Percentiles rank a stretch among this genome's conserved stretches.
Evolutionary conservation across 768 basidiomycete genomes (phyloP).

Genomic region (Termitomyces sp.): DNA sequence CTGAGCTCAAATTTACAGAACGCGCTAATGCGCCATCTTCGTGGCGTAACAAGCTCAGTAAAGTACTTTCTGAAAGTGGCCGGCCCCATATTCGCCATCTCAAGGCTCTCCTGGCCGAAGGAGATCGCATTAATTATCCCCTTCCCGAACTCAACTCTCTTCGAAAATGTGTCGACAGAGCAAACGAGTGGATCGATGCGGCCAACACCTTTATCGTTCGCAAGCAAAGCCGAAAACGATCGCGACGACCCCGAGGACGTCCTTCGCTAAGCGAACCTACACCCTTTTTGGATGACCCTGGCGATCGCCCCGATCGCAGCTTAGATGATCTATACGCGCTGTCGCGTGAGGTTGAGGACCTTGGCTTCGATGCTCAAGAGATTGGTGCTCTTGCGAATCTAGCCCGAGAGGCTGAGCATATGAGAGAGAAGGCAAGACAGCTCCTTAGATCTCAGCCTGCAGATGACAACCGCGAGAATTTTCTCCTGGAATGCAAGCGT

Average conservation of each 20-base stretch:
- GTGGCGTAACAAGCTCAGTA: constrained; percentile 75
- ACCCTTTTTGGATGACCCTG: constrained; percentile 46
- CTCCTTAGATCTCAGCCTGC: constrained; percentile 43
- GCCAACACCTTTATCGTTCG: constrained; percentile 76
- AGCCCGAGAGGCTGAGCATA: constrained; percentile 62
- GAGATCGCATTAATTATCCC: constrained; percentile 77
- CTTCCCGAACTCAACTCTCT: constrained; percentile 71
- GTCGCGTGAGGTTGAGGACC: constrained; percentile 64
- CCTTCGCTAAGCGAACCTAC: constrained; percentile 37
- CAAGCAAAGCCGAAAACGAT: constrained; percentile 78
- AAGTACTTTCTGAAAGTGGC: constrained; percentile 61
- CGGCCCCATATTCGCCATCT: constrained; percentile 75
- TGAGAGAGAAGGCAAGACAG: constrained; percentile 48
- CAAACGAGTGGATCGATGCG: constrained; percentile 86
- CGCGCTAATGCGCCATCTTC: constrained; percentile 67
- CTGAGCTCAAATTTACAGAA: constrained; percentile 59
- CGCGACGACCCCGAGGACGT: constrained; percentile 58
- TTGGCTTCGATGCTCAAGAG: constrained; percentile 86
- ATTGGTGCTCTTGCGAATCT: constrained; percentile 53
- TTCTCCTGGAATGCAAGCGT: constrained; percentile 67
- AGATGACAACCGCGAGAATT: constrained; percentile 48
- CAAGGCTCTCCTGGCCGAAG: constrained; percentile 81
- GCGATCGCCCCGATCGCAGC: constrained; percentile 67
- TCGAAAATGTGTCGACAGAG: constrained; percentile 74
- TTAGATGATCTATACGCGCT: constrained; percentile 69